Base-by-base conservation (phyloP, 148 eudicot genomes). In the Drosera capensis region DNA sequence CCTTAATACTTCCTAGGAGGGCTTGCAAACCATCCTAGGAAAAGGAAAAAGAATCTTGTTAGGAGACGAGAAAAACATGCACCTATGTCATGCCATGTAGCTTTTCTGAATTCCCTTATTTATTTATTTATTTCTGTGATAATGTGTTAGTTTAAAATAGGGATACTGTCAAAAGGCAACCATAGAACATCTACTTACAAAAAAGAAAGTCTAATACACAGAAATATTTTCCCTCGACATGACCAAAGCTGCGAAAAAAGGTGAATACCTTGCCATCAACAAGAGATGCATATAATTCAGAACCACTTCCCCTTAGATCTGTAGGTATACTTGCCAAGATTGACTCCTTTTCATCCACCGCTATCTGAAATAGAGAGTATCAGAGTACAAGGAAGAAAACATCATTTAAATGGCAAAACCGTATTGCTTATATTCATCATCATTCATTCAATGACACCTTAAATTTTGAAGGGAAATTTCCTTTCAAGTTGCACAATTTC, bases 271-370 rank as follows among this genome's bases (percentile, higher is more conserved):
- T 77, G 62, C 84, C 95, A 25, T 90, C 93, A 48, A 82, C 59
- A 28, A 90, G 80, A 46, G 95, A 71, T 61, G 71, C 65, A 62
- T 84, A 74, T 57, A 84, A 58, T 49, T 57, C 56, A 20, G 73
- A 63, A 36, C 87, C 97, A 36, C 62, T 68, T 54, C 75, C 95
- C 63, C 52, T 80, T 3, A 65, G 60, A 41, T 80, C 93, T 46
- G 78, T 60, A 14, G 97, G 97, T 25, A 75, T 44, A 64, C 92
- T 70, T 23, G 70, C 63, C 61, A 90, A 68, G 49, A 90, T 84
- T 46, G 87, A 69, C 51, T 73, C 87, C 65, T 90, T 90, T 51
- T 77, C 97, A 73, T 90, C 97, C 36, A 55, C 56, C 20, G 93
- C 95, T 65, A 79, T 75, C 95, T 90, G 74, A 49, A 57, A 55